Evolutionary conservation across 1,139 yeast genomes (phyloP), one percentile per base, ranked within the genome.

Genomic region (Candida pseudoviswanathii): DNA sequence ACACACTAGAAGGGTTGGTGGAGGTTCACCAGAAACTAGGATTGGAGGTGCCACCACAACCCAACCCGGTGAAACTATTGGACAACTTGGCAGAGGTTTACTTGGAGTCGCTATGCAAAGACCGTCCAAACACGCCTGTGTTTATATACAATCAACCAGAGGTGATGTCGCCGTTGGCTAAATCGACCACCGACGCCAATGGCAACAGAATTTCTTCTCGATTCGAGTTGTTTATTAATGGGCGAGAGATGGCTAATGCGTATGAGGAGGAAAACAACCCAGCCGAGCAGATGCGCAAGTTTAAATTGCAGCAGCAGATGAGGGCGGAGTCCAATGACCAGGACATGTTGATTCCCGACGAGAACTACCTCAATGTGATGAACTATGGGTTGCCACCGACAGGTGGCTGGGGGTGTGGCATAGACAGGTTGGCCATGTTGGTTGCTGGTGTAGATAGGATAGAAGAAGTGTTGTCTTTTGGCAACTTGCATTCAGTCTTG

Each of bases 261-360:
- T 95, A 95, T 63, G 99, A 94, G 60, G 99, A 95, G 67, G 98
- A 94, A 63, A 95, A 95, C 65, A 82, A 86, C 41, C 99, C 99
- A 0, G 75, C 74, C 47, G 74, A 71, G 39, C 99, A 94, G 63
- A 62, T 68, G 3, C 51, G 51, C 2, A 90, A 90, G 59, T 88
- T 91, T 61, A 55, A 67, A 48, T 57, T 63, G 3, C 97, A 91
- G 59, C 81, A 79, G 48, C 51, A 52, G 3, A 70, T 78, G 37
- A 80, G 80, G 48, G 67, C 66, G 2, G 73, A 77, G 11, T 77
- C 66, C 53, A 64, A 72, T 8, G 96, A 89, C 58, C 66, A 70
- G 2, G 96, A 89, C 53, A 69, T 84, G 27, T 71, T 87, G 43
- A 66, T 86, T 0, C 89, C 96, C 0, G 99, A 94, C 65, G 74